phyloP scores from a whole-genome alignment of 2,329 filamentous ascomycete species.

The Nigrospora osmanthi region DNA sequence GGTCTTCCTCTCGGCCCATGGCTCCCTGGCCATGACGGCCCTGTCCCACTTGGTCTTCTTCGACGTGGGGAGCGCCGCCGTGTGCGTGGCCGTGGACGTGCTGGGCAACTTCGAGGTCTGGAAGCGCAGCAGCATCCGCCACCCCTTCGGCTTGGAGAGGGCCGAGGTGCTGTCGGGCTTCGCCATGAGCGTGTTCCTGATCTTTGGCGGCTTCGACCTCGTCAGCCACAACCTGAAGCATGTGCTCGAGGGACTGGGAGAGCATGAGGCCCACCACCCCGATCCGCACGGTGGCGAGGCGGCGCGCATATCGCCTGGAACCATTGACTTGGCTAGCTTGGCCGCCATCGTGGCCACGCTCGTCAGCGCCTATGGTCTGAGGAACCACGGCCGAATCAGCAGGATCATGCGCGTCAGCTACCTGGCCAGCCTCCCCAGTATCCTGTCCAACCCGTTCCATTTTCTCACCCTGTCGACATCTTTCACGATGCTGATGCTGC shows the following conservation, averaged over 20 bases:
- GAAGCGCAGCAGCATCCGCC: slow-evolving; percentile 84
- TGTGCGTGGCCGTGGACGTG: slow-evolving; percentile 89
- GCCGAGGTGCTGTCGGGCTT: slow-evolving; percentile 93
- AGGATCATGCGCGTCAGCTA: slow-evolving; percentile 84
- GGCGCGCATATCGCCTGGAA: slow-evolving; percentile 57
- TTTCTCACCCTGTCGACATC: slow-evolving; percentile 89
- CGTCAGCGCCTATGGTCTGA: slow-evolving; percentile 76
- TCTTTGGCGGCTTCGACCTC: slow-evolving; percentile 96
- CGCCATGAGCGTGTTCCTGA: slow-evolving; percentile 87
- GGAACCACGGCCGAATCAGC: slow-evolving; percentile 87
- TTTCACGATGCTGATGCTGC: slow-evolving; percentile 68
- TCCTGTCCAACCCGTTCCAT: slow-evolving; percentile 93
- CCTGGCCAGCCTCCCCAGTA: slow-evolving; percentile 70
- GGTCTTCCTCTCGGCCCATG: slow-evolving; percentile 78
- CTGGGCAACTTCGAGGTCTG: slow-evolving; percentile 96
- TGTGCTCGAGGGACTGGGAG: slow-evolving; percentile 65
- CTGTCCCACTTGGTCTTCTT: slow-evolving; percentile 92
- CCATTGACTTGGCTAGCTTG: slow-evolving; percentile 72
- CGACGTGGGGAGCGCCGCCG: slow-evolving; percentile 83
- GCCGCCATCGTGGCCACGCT: slow-evolving; percentile 77
- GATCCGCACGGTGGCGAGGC: slow-evolving; percentile 46
- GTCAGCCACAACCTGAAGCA: slow-evolving; percentile 92
- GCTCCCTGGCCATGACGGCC: slow-evolving; percentile 84
- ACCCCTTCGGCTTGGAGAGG: slow-evolving; percentile 88
- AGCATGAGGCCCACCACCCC: slow-evolving; percentile 66